phyloP scores from a whole-genome alignment of 2,329 filamentous ascomycete species.

The Pseudocercospora fijiensis region DNA sequence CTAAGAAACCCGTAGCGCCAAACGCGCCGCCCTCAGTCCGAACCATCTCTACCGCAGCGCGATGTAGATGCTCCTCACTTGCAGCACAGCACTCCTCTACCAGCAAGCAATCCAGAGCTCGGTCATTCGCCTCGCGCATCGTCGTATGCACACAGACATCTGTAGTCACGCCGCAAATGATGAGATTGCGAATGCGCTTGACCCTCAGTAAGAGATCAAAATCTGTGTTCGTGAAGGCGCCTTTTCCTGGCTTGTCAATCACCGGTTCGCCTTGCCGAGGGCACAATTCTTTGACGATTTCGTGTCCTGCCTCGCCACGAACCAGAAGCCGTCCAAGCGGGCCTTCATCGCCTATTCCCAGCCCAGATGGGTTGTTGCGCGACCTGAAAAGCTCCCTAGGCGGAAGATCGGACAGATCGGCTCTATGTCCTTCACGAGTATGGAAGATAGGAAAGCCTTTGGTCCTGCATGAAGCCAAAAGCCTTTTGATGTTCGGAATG shows the following conservation, averaged over 20 bases:
- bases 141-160: conserved; percentile 58
- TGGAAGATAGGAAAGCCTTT: conserved; percentile 48
- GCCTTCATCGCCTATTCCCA: conserved; percentile 55
- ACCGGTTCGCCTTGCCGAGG: conserved; percentile 51
- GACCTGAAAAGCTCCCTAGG: conserved; percentile 56
- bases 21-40: conserved; percentile 44
- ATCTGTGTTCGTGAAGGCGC: conserved; percentile 56
- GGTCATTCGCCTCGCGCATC: conserved; percentile 57
- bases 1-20: conserved; percentile 26
- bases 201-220: conserved; percentile 54
- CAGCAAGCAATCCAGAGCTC: conserved; percentile 55
- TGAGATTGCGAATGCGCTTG: conserved; percentile 53
- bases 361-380: conserved; percentile 50
- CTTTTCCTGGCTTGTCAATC: conserved; percentile 56
- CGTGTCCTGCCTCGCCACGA: conserved; percentile 59
- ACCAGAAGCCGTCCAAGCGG: conserved; percentile 60
- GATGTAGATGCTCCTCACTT: conserved; percentile 43
- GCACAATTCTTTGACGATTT: conserved; percentile 55
- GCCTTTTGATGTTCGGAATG: conserved; percentile 44
- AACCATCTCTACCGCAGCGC: conserved; percentile 45
- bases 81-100: conserved; percentile 52
- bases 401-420: conserved; percentile 58
- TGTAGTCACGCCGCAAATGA: conserved; percentile 56
- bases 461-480: conserved; percentile 46
- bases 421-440: conserved; percentile 55